Conservation (phyloP, 371 early-diverging fungal genomes). For the Rhizopus delemar region DNA sequence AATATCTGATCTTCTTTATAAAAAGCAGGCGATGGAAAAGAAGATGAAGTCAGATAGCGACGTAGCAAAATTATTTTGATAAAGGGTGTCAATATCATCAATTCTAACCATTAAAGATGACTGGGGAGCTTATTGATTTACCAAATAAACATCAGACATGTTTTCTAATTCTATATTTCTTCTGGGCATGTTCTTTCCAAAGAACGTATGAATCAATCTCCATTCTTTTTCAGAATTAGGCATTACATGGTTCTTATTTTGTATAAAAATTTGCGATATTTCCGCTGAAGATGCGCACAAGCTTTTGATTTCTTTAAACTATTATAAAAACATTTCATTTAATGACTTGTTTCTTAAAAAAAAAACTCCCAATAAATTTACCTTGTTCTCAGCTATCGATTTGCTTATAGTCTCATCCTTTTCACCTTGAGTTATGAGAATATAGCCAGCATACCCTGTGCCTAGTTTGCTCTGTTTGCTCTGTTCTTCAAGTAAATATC, state of each 20-base stretch:
- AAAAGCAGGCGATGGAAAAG: too few species aligned
- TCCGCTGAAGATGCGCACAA: constrained; percentile 39
- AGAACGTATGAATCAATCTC: constrained; percentile 57
- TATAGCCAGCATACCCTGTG: constrained; percentile 43
- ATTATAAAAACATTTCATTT: neutral
- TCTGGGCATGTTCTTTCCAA: constrained; percentile 51
- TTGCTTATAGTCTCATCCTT: constrained; percentile 46
- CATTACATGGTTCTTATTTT: constrained; percentile 54
- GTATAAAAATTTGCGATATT: constrained; percentile 40
- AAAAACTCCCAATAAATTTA: constrained; percentile 12
- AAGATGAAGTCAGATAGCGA: too few species aligned
- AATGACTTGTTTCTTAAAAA: neutral
- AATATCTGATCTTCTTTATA: too few species aligned
- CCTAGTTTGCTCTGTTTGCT: constrained; percentile 24
- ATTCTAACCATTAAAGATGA: too few species aligned
- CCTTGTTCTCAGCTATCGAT: constrained; percentile 46
- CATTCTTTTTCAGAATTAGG: constrained; percentile 53
- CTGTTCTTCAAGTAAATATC: constrained; percentile 59
- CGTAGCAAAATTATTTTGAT: too few species aligned
- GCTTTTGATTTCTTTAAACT: constrained; percentile 39
- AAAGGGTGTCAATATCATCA: too few species aligned
- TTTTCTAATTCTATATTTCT: constrained; percentile 47
- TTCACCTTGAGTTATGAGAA: constrained; percentile 58
- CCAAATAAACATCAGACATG: constrained; percentile 58
- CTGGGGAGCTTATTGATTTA: constrained; percentile 23